These are phyloP conservation scores for Sporothrix mexicana DNA, from an alignment of 2,329 filamentous ascomycete genomes.

Conservation along the genomic window DNA sequence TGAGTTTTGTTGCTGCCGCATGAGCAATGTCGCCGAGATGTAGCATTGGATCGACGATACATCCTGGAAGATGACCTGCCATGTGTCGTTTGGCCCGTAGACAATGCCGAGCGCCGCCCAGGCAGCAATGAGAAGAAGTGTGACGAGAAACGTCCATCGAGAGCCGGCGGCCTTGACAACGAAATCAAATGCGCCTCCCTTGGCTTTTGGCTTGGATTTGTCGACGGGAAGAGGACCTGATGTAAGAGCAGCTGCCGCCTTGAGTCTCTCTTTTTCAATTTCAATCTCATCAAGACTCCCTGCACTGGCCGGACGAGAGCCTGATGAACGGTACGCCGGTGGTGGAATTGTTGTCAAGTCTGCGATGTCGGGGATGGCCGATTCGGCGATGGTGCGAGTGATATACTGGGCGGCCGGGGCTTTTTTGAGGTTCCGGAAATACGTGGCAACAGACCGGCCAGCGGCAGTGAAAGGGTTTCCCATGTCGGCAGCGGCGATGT, in stretches of 20 bases:
- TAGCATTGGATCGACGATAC: slow-evolving; percentile 48
- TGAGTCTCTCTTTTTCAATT: slow-evolving; percentile 33
- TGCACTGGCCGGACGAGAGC: slow-evolving; percentile 23
- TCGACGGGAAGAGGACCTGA: background rate
- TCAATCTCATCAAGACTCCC: slow-evolving; percentile 33
- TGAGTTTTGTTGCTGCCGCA: slow-evolving; percentile 48
- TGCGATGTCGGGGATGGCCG: slow-evolving; percentile 36
- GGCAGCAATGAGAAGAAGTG: slow-evolving; percentile 42
- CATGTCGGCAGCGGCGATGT: background rate
- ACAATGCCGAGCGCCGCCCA: slow-evolving; percentile 45
- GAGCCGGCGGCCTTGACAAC: slow-evolving; percentile 38
- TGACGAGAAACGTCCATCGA: slow-evolving; percentile 41
- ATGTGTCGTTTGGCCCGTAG: slow-evolving; percentile 45
- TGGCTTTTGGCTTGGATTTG: slow-evolving; percentile 10
- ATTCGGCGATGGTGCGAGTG: slow-evolving; percentile 35
- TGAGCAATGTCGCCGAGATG: slow-evolving; percentile 48
- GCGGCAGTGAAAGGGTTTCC: slow-evolving; percentile 29
- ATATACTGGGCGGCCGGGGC: slow-evolving; percentile 38
- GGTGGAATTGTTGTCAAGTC: slow-evolving; percentile 35
- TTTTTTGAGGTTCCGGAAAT: slow-evolving; percentile 36
- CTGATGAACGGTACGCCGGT: slow-evolving; percentile 31
- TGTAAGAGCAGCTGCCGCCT: slow-evolving; percentile 17
- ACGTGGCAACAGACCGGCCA: slow-evolving; percentile 32
- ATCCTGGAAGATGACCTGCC: slow-evolving; percentile 48
- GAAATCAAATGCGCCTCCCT: slow-evolving; percentile 33